Conservation (phyloP, 768 basidiomycete genomes). For the Rhizopogon rudus region DNA sequence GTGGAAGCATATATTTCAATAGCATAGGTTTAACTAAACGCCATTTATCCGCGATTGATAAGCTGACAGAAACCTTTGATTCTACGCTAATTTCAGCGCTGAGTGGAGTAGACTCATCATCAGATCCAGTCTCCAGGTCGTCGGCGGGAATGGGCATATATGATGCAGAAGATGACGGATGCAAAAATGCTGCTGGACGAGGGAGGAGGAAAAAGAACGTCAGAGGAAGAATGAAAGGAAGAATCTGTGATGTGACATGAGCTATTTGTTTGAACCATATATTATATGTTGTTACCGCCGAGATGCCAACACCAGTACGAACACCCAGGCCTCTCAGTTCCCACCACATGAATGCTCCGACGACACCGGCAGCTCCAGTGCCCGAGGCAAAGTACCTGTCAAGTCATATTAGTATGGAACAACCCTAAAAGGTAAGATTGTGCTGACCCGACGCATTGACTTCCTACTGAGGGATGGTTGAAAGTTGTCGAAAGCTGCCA, state of each 20-base stretch:
- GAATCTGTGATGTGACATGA: slow-evolving; percentile 41
- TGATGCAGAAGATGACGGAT: slow-evolving; percentile 28
- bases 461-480: slow-evolving; percentile 62
- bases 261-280: background rate
- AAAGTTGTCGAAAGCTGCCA: slow-evolving; percentile 88
- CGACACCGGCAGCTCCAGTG: slow-evolving; percentile 91
- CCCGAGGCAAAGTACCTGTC: slow-evolving; percentile 87
- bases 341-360: slow-evolving; percentile 96
- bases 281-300: slow-evolving; percentile 49
- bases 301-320: slow-evolving; percentile 74
- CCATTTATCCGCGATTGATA: slow-evolving; percentile 77
- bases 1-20: slow-evolving; percentile 84
- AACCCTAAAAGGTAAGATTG: background rate
- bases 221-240: slow-evolving; percentile 77
- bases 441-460: slow-evolving; percentile 75
- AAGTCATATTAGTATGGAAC: background rate
- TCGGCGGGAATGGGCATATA: slow-evolving; percentile 36
- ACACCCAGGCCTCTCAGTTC: slow-evolving; percentile 83
- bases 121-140: slow-evolving; percentile 12
- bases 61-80: slow-evolving; percentile 41
- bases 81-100: slow-evolving; percentile 23
- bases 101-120: slow-evolving; percentile 11
- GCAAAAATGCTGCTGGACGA: slow-evolving; percentile 43
- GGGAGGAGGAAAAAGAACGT: slow-evolving; percentile 81
- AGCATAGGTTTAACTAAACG: slow-evolving; percentile 75